Base-by-base conservation (phyloP, 2,329 filamentous ascomycete genomes). In the Botryotinia globosa region DNA sequence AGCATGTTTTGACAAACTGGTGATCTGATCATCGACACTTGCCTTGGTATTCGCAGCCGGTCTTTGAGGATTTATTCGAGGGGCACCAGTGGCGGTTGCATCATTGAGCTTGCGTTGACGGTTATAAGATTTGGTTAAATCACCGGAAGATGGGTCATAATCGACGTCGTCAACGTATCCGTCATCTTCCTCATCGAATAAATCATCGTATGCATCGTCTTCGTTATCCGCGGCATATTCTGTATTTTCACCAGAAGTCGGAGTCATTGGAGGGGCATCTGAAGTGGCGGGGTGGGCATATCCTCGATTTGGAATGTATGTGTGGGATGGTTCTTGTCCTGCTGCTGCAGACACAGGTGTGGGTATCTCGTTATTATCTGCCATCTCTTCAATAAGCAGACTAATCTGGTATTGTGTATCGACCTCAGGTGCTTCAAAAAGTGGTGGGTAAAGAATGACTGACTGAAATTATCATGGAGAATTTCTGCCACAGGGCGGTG, bases 11-110 rank as follows among this genome's bases (percentile, higher is more conserved):
- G 93, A 90, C 54, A 98, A 86, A n/a, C 90, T 91, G 7, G 91
- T 90, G 70, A 97, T 91, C 78, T 98, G 94, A 80, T 98, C 94
- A 81, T 97, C 94, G 70, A 97, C 87, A 37, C 89, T 91, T 37
- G 93, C 88, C 74, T 88, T 87, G 0, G 93, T 94, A 82, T 97
- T 97, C 63, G 93, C 89, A 0, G 87, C 87, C 10, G 93, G 93
- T 79, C 91, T 93, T 80, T 94, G 93, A 29, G 90, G 87, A 80
- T 96, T 97, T 72, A 89, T 89, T 78, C 91, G 91, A 4, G 91
- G 91, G 72, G 81, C 81, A 39, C 48, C 37, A 58, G 83, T 84
- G 70, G 84, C 82, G 48, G 81, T 82, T 29, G 81, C 78, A 73
- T 85, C 85, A 70, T 91, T 89, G 72, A 92, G 82, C 79, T 90